Base-by-base conservation (phyloP, 805 yeast genomes). In the Blastobotrys parvus region DNA sequence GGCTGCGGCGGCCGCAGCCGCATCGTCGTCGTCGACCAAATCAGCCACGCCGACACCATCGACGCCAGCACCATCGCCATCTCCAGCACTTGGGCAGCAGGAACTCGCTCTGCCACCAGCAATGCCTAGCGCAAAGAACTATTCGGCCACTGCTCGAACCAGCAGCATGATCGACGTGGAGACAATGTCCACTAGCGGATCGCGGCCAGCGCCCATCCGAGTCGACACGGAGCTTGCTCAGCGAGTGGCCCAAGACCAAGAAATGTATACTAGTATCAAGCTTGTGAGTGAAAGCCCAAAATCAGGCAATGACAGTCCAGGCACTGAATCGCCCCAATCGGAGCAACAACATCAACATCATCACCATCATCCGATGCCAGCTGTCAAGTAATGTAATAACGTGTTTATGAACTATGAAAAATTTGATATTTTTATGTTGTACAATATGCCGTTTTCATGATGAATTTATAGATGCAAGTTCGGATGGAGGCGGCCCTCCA, bases 161-260 rank as follows among this genome's bases (percentile, higher is more conserved):
- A 17, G 33, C 2, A 17, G 29, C 5, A 29, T 38, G 41, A 13
- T 23, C 7, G 39, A 25, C 32, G 38, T 42, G 38, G 41, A 39
- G 33, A 45, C 48, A 23, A 29, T 44, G 38, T 25, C 43, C 2
- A 38, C 36, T 6, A 42, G 46, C 27, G 45, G 29, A 18, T 41
- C 41, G 19, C 39, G 49, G 15, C 49, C 49, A 1, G 39, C 41
- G 13, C 44, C 49, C 10, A 46, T 45, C 23, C 34, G 51, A 11
- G 43, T 48, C 22, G 40, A 48, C 37, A 48, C 51, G 13, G 46
- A 42, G n/a, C 25, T 36, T 29, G 40, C 39, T 21, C 48, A 43
- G 23, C 31, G 27, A 27, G 42, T 43, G 43, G 49, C 48, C 15
- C 43, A 39, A 5, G 44, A 45, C 6, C 51, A 48, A 23, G 49